Base-by-base conservation (phyloP, 805 yeast species). In the Candida silvicultrix region DNA sequence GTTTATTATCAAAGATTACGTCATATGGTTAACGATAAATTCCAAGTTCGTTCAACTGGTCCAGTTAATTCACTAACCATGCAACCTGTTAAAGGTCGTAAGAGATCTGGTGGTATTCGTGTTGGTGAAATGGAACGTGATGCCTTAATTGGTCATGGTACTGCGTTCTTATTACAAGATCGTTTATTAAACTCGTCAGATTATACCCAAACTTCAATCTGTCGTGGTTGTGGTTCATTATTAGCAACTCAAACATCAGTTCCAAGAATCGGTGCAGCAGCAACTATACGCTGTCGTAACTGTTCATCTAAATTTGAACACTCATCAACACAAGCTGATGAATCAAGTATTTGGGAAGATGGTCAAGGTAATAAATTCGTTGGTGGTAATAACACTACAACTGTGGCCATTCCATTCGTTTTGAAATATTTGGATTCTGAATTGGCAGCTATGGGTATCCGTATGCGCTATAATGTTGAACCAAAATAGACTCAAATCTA, bases 61-160 rank as follows among this genome's bases (percentile, higher is more conserved):
- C 98, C 98, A 7, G 98, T 94, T 23, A 92, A 92, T 68, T 80
- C 94, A 34, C 77, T 94, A 65, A 94, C 98, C 16, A 89, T 92
- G 97, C 99, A 94, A 76, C 99, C 99, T 37, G 99, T 94, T 46
- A 94, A 94, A 73, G 99, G 99, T 61, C 85, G 99, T 73, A 94
- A 94, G 83, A 82, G 98, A 73, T 82, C 85, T 54, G 99, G 99
- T 70, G 99, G 99, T 85, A 94, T 94, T 57, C 95, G 99, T 77
- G 95, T 94, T 36, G 99, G 99, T 67, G 99, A 94, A 69, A 94
- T 94, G 99, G 99, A 94, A 71, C 86, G 99, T 72, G 99, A 94
- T 77, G 99, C 99, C 2, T 74, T 94, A 59, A 89, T 94, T 66
- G 99, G 98, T 49, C 99, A 94, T 63, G 99, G 99, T 69, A 85